Evolutionary conservation across 1,284 basidiomycete species (phyloP).

Genomic region (Microbotryum saponariae): DNA sequence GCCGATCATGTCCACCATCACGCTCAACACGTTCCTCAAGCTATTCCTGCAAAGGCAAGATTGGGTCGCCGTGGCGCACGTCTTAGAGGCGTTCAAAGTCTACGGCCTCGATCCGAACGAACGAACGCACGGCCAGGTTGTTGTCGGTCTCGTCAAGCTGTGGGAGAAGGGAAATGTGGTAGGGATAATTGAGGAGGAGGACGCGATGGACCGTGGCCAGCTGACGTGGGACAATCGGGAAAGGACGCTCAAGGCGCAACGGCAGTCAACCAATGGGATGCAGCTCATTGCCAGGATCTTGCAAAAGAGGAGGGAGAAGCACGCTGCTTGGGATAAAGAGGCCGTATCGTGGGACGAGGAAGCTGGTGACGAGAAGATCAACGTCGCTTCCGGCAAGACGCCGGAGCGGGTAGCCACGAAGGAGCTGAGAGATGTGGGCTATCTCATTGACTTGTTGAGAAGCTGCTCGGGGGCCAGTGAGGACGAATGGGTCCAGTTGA

Average conservation of each 20-base stretch:
- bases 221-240: not conserved
- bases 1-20: not conserved
- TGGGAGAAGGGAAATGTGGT: slow-evolving; percentile 23
- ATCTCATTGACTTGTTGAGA: slow-evolving; percentile 14
- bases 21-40: slow-evolving; percentile 1
- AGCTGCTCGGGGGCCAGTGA: slow-evolving; percentile 7
- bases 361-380: not conserved
- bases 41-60: slow-evolving; percentile 7
- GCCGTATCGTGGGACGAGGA: not conserved
- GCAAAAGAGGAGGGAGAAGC: slow-evolving; percentile 4
- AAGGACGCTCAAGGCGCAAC: not conserved
- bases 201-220: not conserved
- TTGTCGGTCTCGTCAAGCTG: slow-evolving; percentile 19
- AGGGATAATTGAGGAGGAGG: not conserved
- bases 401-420: slow-evolving; percentile 7
- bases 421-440: slow-evolving; percentile 21
- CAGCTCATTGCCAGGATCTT: slow-evolving; percentile 13
- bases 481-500: slow-evolving; percentile 1
- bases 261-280: slow-evolving; percentile 3
- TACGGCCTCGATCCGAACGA: slow-evolving; percentile 20
- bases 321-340: not conserved
- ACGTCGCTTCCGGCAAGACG: not conserved
- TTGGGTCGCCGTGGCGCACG: slow-evolving; percentile 12
- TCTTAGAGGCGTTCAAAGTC: slow-evolving; percentile 25
- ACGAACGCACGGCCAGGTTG: slow-evolving; percentile 23